These are phyloP conservation scores for Stereum hirsutum DNA, from an alignment of 1,284 basidiomycete genomes.

Conservation along the genomic window DNA sequence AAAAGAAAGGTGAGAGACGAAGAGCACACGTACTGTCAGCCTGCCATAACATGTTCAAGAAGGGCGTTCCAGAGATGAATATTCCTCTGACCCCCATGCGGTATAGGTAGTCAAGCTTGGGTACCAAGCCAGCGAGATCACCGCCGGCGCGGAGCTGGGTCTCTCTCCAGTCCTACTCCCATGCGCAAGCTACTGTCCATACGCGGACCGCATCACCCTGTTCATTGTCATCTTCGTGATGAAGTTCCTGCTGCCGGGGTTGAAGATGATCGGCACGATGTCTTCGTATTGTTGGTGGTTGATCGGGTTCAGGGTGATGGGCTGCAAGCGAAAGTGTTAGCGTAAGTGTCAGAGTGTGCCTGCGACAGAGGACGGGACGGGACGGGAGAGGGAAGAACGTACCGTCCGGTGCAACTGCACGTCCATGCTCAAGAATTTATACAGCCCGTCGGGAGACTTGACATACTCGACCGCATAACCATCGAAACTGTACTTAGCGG, in stretches of 20 bases:
- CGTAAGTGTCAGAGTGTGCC: background rate
- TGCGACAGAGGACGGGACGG: no score
- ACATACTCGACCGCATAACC: slow-evolving; percentile 78
- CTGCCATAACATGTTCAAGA: slow-evolving; percentile 92
- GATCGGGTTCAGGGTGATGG: slow-evolving; percentile 54
- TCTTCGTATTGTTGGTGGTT: no score
- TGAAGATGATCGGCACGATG: no score
- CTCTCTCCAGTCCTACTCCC: slow-evolving; percentile 83
- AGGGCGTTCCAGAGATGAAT: slow-evolving; percentile 87
- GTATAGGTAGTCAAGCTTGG: slow-evolving; percentile 77
- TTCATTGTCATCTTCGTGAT: slow-evolving; percentile 55
- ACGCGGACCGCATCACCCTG: slow-evolving; percentile 59
- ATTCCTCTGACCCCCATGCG: slow-evolving; percentile 80
- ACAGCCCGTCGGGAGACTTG: slow-evolving; percentile 55
- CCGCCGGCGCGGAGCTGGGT: slow-evolving; percentile 84
- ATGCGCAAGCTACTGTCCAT: slow-evolving; percentile 58
- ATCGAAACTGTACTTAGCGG: slow-evolving; percentile 64
- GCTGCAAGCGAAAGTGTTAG: slow-evolving; percentile 39
- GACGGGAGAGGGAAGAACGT: slow-evolving; percentile 17
- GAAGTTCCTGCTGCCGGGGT: slow-evolving; percentile 48
- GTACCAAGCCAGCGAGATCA: slow-evolving; percentile 69
- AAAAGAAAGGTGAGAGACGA: background rate
- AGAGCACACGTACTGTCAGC: slow-evolving; percentile 67
- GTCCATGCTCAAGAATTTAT: slow-evolving; percentile 52
- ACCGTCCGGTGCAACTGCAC: slow-evolving; percentile 66